Base-by-base conservation (phyloP, 306 rosid genomes). In the Lathyrus sativus region DNA sequence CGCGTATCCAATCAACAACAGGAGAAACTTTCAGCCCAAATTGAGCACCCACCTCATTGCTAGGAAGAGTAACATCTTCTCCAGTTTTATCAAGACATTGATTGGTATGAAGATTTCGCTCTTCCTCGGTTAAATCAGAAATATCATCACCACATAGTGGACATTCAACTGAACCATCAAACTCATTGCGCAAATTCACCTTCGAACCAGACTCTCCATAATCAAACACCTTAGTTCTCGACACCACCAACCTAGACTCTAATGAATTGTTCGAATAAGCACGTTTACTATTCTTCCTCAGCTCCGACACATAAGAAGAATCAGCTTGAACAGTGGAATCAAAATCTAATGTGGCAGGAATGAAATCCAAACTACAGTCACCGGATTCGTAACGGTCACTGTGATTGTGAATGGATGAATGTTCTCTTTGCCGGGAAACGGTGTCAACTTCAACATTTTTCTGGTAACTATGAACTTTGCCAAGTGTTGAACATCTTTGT, bases 121-220 rank as follows among this genome's bases (percentile, higher is more conserved):
- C 72, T 44, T 87, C 88, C 31, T 82, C 76, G 0, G 80, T 79
- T 73, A 92, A 77, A 62, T 81, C 74, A 11, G 96, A 87, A 68
- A 92, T 85, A 59, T 92, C 98, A 62, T 72, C 67, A 12, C 83
- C 87, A 33, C 98, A 92, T 0, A 92, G 82, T 18, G 98, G 98
- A 70, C 98, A 92, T 4, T 10, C 71, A 44, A 87, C 54, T n/a
- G n/a, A n/a, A n/a, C n/a, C n/a, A n/a, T n/a, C n/a, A n/a, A n/a
- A n/a, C n/a, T n/a, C n/a, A n/a, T n/a, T n/a, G n/a, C n/a, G n/a
- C n/a, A n/a, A n/a, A n/a, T n/a, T n/a, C n/a, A n/a, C n/a, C n/a
- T n/a, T 3, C 13, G 62, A 76, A 72, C 68, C 80, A 12, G 33
- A 74, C 17, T 60, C 48, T 41, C 59, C 81, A 39, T 14, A 31